Evolutionary conservation across 2,329 filamentous ascomycete genomes (phyloP), one percentile per base, ranked within the genome.

Genomic region (Fusarium paranaense): DNA sequence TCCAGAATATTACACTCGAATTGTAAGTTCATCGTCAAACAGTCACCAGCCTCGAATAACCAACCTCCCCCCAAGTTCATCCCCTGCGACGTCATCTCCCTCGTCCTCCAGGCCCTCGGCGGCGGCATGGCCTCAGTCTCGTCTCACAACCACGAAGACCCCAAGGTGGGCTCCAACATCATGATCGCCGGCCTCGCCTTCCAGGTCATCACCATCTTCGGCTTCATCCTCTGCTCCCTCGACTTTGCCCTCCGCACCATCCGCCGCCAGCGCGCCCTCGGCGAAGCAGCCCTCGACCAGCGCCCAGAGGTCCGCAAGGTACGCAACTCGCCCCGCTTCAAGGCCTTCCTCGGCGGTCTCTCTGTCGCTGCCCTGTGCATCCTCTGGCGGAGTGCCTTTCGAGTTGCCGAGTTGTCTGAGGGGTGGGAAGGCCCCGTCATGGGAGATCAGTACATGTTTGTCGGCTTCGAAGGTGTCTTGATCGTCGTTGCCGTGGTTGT

Each of bases 101-200:
- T 93, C 2, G 74, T 90, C 40, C 85, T 93, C 0, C 91, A 93
- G 78, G 88, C 87, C 6, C 83, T 85, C 0, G 91, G 91, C 50
- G 91, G 90, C n/a, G 89, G 83, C 32, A 78, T 91, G 62, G 85
- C 88, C 27, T 83, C 86, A 9, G 79, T 83, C 14, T 83, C 86
- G 59, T 80, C 80, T 32, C 81, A 84, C 58, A 78, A 84, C 62
- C 73, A 83, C 52, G 64, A 82, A 7, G 78, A 78, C 18, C 74
- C 82, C 16, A 71, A 68, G 13, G 40, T 56, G 0, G 91, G 90
- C n/a, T 86, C 88, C 71, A 83, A 92, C 78, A 87, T 92, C 81
- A 91, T 91, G 87, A 85, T 93, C n/a, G 89, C 89, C 6, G 91
- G 91, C 35, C 86, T 93, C 0, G 80, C 85, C 20, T 89, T 88